Conservation (phyloP, 2,329 filamentous ascomycete species). For the Periglandula ipomoeae region DNA sequence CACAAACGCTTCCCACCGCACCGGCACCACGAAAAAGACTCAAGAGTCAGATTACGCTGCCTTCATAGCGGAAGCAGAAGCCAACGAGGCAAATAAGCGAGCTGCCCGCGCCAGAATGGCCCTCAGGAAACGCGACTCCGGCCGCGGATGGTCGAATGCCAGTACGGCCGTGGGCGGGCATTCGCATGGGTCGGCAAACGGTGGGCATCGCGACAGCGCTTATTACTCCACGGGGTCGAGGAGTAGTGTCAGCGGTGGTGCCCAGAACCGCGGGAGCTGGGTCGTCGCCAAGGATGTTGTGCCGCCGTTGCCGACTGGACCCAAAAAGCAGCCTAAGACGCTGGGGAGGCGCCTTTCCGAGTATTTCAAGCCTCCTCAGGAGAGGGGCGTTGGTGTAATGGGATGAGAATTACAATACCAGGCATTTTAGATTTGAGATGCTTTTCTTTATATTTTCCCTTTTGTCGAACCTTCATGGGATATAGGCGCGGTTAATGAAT, state of each 20-base stretch:
- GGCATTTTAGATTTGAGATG: not conserved
- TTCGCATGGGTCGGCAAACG: not conserved
- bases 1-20: not conserved
- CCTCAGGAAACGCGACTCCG: not conserved
- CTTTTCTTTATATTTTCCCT: not conserved
- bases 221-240: slow-evolving; percentile 7
- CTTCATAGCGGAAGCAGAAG: slow-evolving; percentile 15
- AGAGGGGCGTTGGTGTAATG: not conserved
- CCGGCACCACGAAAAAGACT: too few relatives aligned
- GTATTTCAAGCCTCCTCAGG: slow-evolving; percentile 12
- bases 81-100: slow-evolving; percentile 7
- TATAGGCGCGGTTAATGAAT: too few relatives aligned
- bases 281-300: not conserved
- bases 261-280: not conserved
- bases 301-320: not conserved
- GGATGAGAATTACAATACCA: not conserved
- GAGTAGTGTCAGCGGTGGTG: slow-evolving; percentile 5
- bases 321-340: slow-evolving; percentile 6
- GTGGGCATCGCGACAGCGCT: slow-evolving; percentile 7
- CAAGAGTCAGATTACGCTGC: slow-evolving; percentile 17
- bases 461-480: too few relatives aligned
- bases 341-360: slow-evolving; percentile 10
- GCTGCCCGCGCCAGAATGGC: slow-evolving; percentile 4
- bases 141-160: not conserved
- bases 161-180: not conserved